Evolutionary conservation across 2,329 filamentous ascomycete genomes (phyloP), one percentile per base, ranked within the genome.

Genomic region (Cytospora schulzeri): DNA sequence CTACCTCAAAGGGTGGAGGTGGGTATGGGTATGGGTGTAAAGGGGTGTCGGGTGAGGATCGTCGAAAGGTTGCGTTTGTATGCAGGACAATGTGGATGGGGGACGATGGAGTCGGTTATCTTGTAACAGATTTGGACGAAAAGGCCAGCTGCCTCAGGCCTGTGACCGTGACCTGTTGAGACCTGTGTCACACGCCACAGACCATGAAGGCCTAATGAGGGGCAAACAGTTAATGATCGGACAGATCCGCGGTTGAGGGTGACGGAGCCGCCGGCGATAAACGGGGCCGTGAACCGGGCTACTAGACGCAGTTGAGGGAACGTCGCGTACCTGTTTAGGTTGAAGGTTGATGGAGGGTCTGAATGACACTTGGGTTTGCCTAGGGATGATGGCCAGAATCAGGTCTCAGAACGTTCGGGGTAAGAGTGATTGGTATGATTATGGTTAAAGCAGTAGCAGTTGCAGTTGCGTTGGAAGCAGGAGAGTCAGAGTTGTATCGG

Each of bases 151-250:
- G 60, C 22, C 41, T 38, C 29, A 31, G 38, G 54, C 35, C 28
- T 56, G n/a, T 51, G 51, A 29, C 24, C 22, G 41, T 57, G 62
- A 60, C 56, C 62, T 50, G 56, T 61, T 24, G 24, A 60, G 58
- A 48, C 24, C 48, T 22, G 54, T 55, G 62, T 61, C 62, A 64
- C 59, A 62, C 51, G 52, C 58, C 57, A 51, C 17, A 55, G 38
- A 50, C 29, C 29, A 29, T 24, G 29, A 7, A 38, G 35, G 53
- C 15, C 28, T 51, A 53, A 38, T 26, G 61, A 63, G 61, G 61
- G 61, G 61, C 51, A 61, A 45, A 59, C 48, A 63, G 55, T 58
- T 15, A 26, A 48, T 7, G 38, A 50, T 54, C 55, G 38, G 35
- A 28, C 45, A 28, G 35, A 53, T 26, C 58, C 24, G 26, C 33